Evolutionary conservation across 2,329 filamentous ascomycete genomes (phyloP).

Genomic region (Pseudocercospora fuligena): DNA sequence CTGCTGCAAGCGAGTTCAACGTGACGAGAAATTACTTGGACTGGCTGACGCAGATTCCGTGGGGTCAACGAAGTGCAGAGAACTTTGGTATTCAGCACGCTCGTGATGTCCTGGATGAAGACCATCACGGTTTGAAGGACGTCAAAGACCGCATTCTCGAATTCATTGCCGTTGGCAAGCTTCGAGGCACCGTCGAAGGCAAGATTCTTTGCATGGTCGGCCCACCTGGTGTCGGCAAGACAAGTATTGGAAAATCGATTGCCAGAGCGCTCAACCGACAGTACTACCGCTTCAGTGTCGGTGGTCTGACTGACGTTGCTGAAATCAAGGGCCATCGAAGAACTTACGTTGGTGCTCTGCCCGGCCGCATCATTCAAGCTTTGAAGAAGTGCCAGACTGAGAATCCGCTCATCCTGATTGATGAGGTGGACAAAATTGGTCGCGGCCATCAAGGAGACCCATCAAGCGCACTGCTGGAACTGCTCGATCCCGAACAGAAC

Average conservation of each 20-base stretch:
- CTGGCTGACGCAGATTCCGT: constrained; percentile 97
- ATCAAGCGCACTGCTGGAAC: constrained; percentile 87
- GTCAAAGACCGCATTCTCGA: constrained; percentile 98
- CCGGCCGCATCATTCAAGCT: constrained; percentile 95
- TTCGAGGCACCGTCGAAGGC: constrained; percentile 94
- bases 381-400: constrained; percentile 99
- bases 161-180: constrained; percentile 97
- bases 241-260: constrained; percentile 97
- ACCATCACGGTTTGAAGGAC: constrained; percentile 95
- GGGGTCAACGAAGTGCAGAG: constrained; percentile 92
- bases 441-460: constrained; percentile 96
- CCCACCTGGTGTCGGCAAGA: constrained; percentile 96
- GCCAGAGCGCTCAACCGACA: constrained; percentile 91
- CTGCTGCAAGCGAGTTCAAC: constrained; percentile 96
- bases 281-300: constrained; percentile 98
- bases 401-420: constrained; percentile 93
- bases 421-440: constrained; percentile 98
- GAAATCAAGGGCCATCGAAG: constrained; percentile 98
- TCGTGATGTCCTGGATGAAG: constrained; percentile 87
- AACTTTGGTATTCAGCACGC: constrained; percentile 96
- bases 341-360: constrained; percentile 94
- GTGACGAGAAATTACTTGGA: constrained; percentile 98
- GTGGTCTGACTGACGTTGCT: constrained; percentile 93
- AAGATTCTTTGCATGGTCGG: constrained; percentile 98
- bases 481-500: constrained; percentile 97